These are phyloP conservation scores for Aspergillus pseudoviridinutans DNA, from an alignment of 2,329 filamentous ascomycete species.

Conservation along the genomic window DNA sequence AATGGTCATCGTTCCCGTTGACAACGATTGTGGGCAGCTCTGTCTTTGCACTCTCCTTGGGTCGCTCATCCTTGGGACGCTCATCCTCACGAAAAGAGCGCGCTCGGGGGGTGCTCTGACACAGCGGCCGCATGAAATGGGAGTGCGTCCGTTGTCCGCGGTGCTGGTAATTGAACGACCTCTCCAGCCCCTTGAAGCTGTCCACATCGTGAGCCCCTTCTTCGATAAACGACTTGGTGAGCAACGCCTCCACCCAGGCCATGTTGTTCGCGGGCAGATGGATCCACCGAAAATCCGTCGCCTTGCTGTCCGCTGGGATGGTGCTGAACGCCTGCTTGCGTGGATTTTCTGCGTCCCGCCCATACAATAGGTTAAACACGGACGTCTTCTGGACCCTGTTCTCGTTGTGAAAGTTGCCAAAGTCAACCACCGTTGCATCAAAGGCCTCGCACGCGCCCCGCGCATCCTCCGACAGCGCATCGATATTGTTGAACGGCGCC, in stretches of 20 bases:
- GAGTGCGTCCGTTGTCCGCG: slow-evolving; percentile 56
- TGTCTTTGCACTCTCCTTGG: slow-evolving; percentile 17
- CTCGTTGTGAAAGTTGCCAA: slow-evolving; percentile 43
- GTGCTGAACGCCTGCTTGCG: slow-evolving; percentile 47
- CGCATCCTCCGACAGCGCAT: slow-evolving; percentile 36
- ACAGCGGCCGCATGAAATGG: slow-evolving; percentile 59
- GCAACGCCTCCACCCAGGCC: slow-evolving; percentile 59
- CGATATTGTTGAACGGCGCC: slow-evolving; percentile 36
- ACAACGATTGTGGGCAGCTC: slow-evolving; percentile 16
- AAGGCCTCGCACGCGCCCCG: slow-evolving; percentile 47
- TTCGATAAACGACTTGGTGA: slow-evolving; percentile 64
- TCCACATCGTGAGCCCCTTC: slow-evolving; percentile 59
- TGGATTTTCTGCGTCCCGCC: slow-evolving; percentile 43
- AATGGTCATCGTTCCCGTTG: slow-evolving; percentile 13
- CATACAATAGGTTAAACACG: slow-evolving; percentile 52
- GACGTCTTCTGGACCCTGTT: slow-evolving; percentile 47
- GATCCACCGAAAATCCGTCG: slow-evolving; percentile 51
- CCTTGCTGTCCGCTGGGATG: slow-evolving; percentile 44
- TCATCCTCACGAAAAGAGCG: slow-evolving; percentile 25
- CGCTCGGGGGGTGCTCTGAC: slow-evolving; percentile 47
- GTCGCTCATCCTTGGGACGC: slow-evolving; percentile 32
- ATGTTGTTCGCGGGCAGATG: slow-evolving; percentile 52
- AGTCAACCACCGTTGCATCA: slow-evolving; percentile 52
- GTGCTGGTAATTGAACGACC: slow-evolving; percentile 60
- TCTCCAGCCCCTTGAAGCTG: slow-evolving; percentile 59